These are phyloP conservation scores for Hypholoma fasciculare DNA, from an alignment of 768 basidiomycete genomes.

Conservation along the genomic window DNA sequence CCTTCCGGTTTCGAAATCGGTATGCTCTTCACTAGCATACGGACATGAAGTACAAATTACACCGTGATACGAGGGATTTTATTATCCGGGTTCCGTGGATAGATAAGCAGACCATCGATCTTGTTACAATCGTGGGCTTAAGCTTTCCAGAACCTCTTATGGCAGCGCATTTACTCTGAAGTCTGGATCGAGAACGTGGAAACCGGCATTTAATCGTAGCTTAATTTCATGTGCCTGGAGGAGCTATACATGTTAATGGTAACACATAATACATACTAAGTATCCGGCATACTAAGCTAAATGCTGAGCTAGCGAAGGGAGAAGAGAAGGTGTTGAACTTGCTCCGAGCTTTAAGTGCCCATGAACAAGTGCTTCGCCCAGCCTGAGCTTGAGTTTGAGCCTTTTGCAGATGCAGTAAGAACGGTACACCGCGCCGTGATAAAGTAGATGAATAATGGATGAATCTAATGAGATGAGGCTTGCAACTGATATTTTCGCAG, in stretches of 20 bases:
- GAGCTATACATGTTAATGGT: neutral
- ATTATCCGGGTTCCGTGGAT: too few relatives aligned
- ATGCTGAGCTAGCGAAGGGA: neutral
- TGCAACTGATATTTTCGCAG: too few relatives aligned
- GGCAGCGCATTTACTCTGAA: too few relatives aligned
- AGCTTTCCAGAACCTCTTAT: too few relatives aligned
- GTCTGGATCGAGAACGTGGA: neutral
- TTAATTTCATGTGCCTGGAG: neutral
- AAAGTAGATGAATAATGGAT: neutral
- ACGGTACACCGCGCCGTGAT: neutral
- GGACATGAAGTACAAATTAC: too few relatives aligned
- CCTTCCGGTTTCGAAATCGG: too few relatives aligned
- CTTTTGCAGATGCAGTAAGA: neutral
- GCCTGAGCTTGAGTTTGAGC: neutral
- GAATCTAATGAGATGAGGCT: too few relatives aligned
- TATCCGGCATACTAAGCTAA: neutral
- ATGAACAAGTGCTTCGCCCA: neutral
- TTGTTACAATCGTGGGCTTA: too few relatives aligned
- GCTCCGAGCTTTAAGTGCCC: neutral
- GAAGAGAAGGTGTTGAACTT: neutral
- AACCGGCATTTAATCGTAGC: slow-evolving; percentile 1
- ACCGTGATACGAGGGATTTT: too few relatives aligned
- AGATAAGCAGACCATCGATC: too few relatives aligned
- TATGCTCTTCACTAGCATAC: too few relatives aligned
- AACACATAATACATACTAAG: too few relatives aligned